Percentiles rank a stretch among this genome's conserved stretches.
Evolutionary conservation across 2,329 filamentous ascomycete species (phyloP).

Genomic region (Catunica adiposa): DNA sequence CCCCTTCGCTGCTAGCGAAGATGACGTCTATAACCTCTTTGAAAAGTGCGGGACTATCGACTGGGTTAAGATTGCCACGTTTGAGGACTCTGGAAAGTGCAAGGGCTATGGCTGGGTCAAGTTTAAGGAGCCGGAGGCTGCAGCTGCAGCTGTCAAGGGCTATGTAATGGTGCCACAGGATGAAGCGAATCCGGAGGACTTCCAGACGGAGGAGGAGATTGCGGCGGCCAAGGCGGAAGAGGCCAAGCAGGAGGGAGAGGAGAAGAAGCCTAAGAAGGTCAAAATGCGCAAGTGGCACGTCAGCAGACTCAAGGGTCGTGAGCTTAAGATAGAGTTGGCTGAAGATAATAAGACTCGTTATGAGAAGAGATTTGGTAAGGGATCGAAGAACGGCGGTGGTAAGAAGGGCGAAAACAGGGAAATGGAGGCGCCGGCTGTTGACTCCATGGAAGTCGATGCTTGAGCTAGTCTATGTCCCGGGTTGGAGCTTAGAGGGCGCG

Average conservation of each 20-base stretch:
- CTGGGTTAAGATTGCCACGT: slow-evolving; percentile 78
- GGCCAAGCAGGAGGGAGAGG: slow-evolving; percentile 24
- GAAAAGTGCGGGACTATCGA: slow-evolving; percentile 67
- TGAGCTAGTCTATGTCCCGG: neutral
- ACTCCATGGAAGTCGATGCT: slow-evolving; percentile 25
- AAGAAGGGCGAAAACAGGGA: slow-evolving; percentile 17
- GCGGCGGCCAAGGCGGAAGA: slow-evolving; percentile 27
- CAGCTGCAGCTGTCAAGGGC: slow-evolving; percentile 54
- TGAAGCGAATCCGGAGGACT: slow-evolving; percentile 45
- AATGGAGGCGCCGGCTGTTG: slow-evolving; percentile 24
- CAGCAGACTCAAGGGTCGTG: slow-evolving; percentile 63
- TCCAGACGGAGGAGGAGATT: slow-evolving; percentile 25
- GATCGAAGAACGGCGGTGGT: slow-evolving; percentile 27
- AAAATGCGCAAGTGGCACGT: slow-evolving; percentile 65
- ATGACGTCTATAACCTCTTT: slow-evolving; percentile 68
- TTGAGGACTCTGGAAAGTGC: slow-evolving; percentile 93
- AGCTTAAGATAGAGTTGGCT: slow-evolving; percentile 78
- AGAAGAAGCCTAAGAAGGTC: slow-evolving; percentile 30
- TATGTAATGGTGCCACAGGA: slow-evolving; percentile 57
- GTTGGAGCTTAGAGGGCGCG: neutral
- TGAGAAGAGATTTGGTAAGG: slow-evolving; percentile 83
- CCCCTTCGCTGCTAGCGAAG: slow-evolving; percentile 64
- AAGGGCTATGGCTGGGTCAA: slow-evolving; percentile 95
- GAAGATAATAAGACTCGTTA: slow-evolving; percentile 82
- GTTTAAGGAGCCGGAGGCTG: slow-evolving; percentile 64